These are phyloP conservation scores for Megacollybia platyphylla DNA, from an alignment of 1,284 basidiomycete species.

Conservation along the genomic window DNA sequence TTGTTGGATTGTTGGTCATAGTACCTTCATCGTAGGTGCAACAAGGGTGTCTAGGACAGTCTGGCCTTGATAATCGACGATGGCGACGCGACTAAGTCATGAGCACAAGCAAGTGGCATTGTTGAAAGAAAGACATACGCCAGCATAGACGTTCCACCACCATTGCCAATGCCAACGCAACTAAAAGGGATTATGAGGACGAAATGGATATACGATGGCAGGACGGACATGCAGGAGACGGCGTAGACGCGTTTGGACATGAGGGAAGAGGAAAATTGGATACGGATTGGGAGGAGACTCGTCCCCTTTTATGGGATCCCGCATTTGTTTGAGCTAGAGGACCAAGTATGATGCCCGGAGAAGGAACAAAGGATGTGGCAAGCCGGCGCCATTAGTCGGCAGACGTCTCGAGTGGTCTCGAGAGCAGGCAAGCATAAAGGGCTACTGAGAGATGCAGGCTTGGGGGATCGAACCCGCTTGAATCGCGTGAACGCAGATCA, in stretches of 20 bases:
- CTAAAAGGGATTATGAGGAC: too few species aligned
- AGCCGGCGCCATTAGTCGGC: constrained; percentile 13
- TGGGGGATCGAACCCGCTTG: constrained; percentile 10
- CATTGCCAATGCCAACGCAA: constrained; percentile 63
- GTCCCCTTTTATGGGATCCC: neutral
- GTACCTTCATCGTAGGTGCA: constrained; percentile 42
- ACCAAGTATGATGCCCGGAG: neutral
- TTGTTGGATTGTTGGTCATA: neutral
- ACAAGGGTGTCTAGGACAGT: constrained; percentile 51
- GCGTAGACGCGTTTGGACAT: constrained; percentile 32
- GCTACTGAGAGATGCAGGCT: constrained; percentile 10
- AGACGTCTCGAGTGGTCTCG: constrained; percentile 11
- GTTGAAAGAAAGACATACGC: constrained; percentile 35
- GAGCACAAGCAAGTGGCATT: constrained; percentile 5
- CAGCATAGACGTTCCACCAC: constrained; percentile 65
- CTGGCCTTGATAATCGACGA: constrained; percentile 52
- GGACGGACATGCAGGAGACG: constrained; percentile 29
- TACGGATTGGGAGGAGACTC: neutral
- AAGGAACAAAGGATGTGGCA: neutral
- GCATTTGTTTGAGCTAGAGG: neutral
- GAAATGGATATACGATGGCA: too few species aligned
- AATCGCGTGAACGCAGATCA: constrained; percentile 12
- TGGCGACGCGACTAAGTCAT: constrained; percentile 37
- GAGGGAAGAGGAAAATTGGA: neutral
- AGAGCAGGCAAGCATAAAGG: constrained; percentile 13